phyloP scores from a whole-genome alignment of 352 stramenopile genomes.

The Elongisporangium undulatum region DNA sequence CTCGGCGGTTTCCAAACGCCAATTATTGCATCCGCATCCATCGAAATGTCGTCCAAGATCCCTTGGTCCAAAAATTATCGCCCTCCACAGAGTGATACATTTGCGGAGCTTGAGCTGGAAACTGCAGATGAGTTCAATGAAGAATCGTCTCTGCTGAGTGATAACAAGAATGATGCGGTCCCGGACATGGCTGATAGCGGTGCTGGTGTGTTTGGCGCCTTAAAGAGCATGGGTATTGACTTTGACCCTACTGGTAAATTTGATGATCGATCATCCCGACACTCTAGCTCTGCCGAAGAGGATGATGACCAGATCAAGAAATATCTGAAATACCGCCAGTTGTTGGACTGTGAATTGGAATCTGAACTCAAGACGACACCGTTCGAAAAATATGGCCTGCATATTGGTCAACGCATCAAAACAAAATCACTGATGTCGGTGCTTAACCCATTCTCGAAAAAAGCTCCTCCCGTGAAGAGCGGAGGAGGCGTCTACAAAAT shows the following conservation, averaged over 20 bases:
- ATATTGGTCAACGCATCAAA: conserved; percentile 79
- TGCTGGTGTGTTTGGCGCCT: conserved; percentile 79
- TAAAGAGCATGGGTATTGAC: conserved; percentile 83
- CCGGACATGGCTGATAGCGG: conserved; percentile 62
- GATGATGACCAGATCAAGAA: conserved; percentile 61
- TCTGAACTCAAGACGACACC: conserved; percentile 76
- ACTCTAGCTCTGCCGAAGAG: conserved; percentile 57
- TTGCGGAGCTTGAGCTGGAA: conserved; percentile 69
- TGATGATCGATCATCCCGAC: conserved; percentile 45
- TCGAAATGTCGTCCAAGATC: conserved; percentile 84
- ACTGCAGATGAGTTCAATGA: conserved; percentile 49
- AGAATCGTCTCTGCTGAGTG: conserved; percentile 43
- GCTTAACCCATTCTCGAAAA: conserved; percentile 75
- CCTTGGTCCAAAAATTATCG: conserved; percentile 78
- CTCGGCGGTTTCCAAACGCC: conserved; percentile 83
- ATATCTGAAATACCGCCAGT: conserved; percentile 72
- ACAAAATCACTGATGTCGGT: conserved; percentile 53
- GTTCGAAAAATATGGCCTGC: conserved; percentile 87
- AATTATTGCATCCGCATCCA: conserved; percentile 78
- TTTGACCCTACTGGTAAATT: conserved; percentile 64
- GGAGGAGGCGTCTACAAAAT: conserved; percentile 69
- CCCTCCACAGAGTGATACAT: conserved; percentile 55
- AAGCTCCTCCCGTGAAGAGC: conserved; percentile 23
- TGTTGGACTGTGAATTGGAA: conserved; percentile 69
- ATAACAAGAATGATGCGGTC: conserved; percentile 15